phyloP scores from a whole-genome alignment of 306 rosid genomes.

The Castanopsis chinensis region DNA sequence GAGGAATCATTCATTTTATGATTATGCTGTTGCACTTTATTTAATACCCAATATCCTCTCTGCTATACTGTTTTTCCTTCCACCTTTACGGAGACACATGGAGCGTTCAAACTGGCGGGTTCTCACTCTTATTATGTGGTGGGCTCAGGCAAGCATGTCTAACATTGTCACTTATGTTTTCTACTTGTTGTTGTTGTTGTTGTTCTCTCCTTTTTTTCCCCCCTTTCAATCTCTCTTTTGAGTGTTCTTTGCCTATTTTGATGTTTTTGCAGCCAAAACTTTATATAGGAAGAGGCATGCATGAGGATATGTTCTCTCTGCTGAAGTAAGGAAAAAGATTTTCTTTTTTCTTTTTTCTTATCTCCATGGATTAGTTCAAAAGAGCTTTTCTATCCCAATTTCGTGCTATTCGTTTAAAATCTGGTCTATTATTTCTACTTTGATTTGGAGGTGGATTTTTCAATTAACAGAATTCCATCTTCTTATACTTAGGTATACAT shows the following conservation, averaged over 20 bases:
- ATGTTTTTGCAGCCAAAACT: constrained; percentile 78
- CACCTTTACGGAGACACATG: constrained; percentile 68
- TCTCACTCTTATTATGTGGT: constrained; percentile 82
- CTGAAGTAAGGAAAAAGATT: constrained; percentile 61
- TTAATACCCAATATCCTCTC: constrained; percentile 79
- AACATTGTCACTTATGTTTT: constrained; percentile 5
- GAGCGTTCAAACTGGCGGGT: constrained; percentile 76
- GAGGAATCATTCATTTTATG: constrained; percentile 66
- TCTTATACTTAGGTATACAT: constrained; percentile 68
- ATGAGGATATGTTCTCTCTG: constrained; percentile 73
- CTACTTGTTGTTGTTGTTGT: constrained; percentile 7
- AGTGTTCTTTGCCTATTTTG: constrained; percentile 21
- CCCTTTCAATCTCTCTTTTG: constrained; percentile 1
- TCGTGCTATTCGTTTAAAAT: neutral
- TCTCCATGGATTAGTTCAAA: neutral
- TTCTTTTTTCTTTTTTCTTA: constrained; percentile 4
- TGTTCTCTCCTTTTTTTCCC: neutral
- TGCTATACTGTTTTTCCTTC: constrained; percentile 77
- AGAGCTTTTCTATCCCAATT: neutral
- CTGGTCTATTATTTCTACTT: neutral
- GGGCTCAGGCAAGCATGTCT: constrained; percentile 84
- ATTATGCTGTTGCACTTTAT: constrained; percentile 64
- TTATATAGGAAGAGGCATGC: constrained; percentile 92
- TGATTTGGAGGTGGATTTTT: constrained; percentile 12
- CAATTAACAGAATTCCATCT: constrained; percentile 13